Base-by-base conservation (phyloP, 768 basidiomycete genomes). In the Russula olivacea region DNA sequence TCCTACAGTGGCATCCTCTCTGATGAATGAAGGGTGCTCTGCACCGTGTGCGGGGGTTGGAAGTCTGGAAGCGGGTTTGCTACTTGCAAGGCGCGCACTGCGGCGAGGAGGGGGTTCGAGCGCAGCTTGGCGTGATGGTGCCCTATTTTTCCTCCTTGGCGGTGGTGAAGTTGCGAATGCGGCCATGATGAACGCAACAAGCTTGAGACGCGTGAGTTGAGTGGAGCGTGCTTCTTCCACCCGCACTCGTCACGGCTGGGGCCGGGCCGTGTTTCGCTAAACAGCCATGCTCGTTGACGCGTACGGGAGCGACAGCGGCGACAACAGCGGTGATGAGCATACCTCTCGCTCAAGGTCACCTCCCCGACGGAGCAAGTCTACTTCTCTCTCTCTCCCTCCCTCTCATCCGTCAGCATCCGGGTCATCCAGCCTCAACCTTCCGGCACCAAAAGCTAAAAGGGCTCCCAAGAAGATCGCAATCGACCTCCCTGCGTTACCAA, bases 301-400 rank as follows among this genome's bases (percentile, higher is more conserved):
- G 77, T 91, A 91, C 69, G 88, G 87, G 66, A 91, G 89, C 74
- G 87, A 88, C 66, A 81, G 87, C 67, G 81, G 77, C 69, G 85
- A 88, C 66, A 81, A 88, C 67, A 81, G 77, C 69, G 85, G 83
- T 61, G 75, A 76, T 61, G 81, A 82, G 61, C 15, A 19, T 41
- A 62, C 60, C 38, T 70, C 75, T 34, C 57, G 60, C 8, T 45
- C 62, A 7, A 21, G 65, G 40, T 59, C 70, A 15, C 69, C 71
- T 23, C 68, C 72, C 8, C 69, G 74, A 8, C 68, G 67, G 8
- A 70, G 72, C n/a, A 72, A 74, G 49, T 73, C 72, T 14, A 65
- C 71, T 0, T 71, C 55, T 45, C 43, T 76, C 61, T 73, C 74
- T 47, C 73, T 78, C 1, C 77, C 77, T 4, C 76, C 76, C 40